Base-by-base conservation (phyloP, 306 rosid species). In the Amphicarpaea edgeworthii region DNA sequence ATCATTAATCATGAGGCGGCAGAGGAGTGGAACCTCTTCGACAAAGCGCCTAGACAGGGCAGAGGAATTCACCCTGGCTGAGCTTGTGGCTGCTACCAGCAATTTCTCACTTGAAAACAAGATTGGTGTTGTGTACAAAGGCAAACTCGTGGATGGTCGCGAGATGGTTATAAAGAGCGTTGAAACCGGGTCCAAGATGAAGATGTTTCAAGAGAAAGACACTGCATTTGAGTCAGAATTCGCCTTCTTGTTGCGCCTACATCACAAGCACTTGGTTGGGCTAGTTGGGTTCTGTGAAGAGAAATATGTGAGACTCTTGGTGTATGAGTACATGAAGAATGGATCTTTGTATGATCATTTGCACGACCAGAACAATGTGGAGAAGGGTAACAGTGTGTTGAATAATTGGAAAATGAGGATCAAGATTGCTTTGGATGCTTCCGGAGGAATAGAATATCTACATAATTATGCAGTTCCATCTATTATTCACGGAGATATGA, bases 11-110 rank as follows among this genome's bases (percentile, higher is more conserved):
- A 94, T 94, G 90, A 77, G 94, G 77, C 89, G 98, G 12, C 97
- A 91, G 81, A 88, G 98, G 82, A 94, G 98, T 45, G 98, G 98
- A 20, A 85, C 98, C 4, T 94, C 98, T 0, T 91, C 98, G 1
- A 73, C 87, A 0, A 94, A 94, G 66, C 97, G 90, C 23, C 28
- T 90, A 1, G 97, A 93, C 19, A 82, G 71, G 67, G 96, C 97
- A 0, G 97, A 91, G 83, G 98, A 90, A 40, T 91, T 94, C 77
- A 76, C 90, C 0, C 70, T 94, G 0, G 63, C 89, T 3, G 97
- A 94, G 86, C 97, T 94, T 11, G 83, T 86, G 11, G 71, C 75
- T 2, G 98, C 97, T 46, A 87, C 98, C 51, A 69, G 85, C 58
- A 78, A 71, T 62, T 94, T 94, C 77, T 82, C 93, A 14, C 15